phyloP scores from a whole-genome alignment of 2,329 filamentous ascomycete genomes.

The Xylariaceae sp. region DNA sequence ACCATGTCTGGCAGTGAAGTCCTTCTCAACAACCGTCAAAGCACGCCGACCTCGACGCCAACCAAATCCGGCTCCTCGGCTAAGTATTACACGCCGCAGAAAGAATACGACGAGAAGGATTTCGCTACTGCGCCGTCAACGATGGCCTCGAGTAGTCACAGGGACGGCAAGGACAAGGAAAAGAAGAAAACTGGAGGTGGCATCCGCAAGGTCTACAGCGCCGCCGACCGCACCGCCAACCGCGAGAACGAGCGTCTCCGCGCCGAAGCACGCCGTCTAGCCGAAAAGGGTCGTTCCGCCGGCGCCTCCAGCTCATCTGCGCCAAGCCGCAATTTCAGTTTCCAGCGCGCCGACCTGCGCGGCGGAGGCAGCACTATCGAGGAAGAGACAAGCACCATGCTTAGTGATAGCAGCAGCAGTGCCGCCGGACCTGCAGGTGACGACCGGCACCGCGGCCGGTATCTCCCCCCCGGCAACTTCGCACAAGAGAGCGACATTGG shows the following conservation, averaged over 20 bases:
- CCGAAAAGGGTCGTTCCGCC: constrained; percentile 47
- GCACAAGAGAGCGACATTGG: constrained; percentile 36
- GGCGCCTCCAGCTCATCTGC: constrained; percentile 2
- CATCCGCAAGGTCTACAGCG: constrained; percentile 61
- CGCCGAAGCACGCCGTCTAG: constrained; percentile 52
- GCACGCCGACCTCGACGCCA: constrained; percentile 45
- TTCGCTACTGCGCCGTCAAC: background rate
- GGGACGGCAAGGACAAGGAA: background rate
- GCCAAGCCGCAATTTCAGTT: constrained; percentile 50
- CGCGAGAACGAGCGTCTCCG: constrained; percentile 53
- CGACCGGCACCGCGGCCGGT: constrained; percentile 17
- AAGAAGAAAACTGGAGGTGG: constrained; percentile 34
- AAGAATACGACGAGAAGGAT: background rate
- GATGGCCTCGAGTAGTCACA: background rate
- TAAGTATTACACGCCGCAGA: constrained; percentile 3
- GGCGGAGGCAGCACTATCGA: constrained; percentile 33
- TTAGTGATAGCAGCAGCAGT: no score
- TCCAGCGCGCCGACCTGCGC: constrained; percentile 49
- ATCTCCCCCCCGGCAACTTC: constrained; percentile 35
- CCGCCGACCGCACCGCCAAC: constrained; percentile 49
- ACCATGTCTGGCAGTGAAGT: constrained; percentile 61
- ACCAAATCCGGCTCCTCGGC: constrained; percentile 10
- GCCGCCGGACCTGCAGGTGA: no score
- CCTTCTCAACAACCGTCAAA: constrained; percentile 55
- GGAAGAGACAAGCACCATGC: constrained; percentile 18